These are phyloP conservation scores for Colletotrichum liaoningense DNA, from an alignment of 2,329 filamentous ascomycete species.

Conservation along the genomic window DNA sequence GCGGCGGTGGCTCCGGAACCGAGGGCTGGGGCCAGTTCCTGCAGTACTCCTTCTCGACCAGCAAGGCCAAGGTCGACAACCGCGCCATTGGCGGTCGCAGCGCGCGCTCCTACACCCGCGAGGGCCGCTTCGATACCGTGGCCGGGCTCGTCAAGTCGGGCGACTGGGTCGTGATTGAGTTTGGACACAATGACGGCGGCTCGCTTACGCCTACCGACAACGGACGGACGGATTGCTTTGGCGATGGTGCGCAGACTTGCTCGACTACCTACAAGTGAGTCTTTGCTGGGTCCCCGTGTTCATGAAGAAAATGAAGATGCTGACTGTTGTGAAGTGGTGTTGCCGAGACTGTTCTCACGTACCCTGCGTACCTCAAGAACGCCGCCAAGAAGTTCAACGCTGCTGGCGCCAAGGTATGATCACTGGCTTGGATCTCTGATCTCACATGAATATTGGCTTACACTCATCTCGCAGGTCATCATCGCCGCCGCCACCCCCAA, in stretches of 20 bases:
- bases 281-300: not conserved
- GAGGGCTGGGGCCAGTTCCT: conserved; percentile 74
- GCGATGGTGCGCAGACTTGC: conserved; percentile 65
- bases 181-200: conserved; percentile 79
- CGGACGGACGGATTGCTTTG: conserved; percentile 69
- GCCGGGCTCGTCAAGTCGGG: conserved; percentile 62
- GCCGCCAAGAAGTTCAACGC: conserved; percentile 64
- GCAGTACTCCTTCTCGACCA: conserved; percentile 54
- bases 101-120: conserved; percentile 73
- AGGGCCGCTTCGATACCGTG: conserved; percentile 72
- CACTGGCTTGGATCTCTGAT: not conserved
- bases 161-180: conserved; percentile 78
- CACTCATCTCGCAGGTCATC: conserved; percentile 50
- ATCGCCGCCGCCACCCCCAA: conserved; percentile 66
- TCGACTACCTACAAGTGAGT: conserved; percentile 57
- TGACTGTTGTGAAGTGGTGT: conserved; percentile 45
- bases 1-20: conserved; percentile 54
- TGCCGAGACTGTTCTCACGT: conserved; percentile 69
- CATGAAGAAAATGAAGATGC: conserved; percentile 12
- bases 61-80: conserved; percentile 62
- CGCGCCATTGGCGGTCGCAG: conserved; percentile 74
- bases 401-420: conserved; percentile 65
- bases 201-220: conserved; percentile 67
- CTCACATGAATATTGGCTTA: not conserved
- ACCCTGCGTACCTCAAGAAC: conserved; percentile 68